These are phyloP conservation scores for Hypoxylon fuscum DNA, from an alignment of 495 filamentous ascomycete genomes.

Conservation along the genomic window DNA sequence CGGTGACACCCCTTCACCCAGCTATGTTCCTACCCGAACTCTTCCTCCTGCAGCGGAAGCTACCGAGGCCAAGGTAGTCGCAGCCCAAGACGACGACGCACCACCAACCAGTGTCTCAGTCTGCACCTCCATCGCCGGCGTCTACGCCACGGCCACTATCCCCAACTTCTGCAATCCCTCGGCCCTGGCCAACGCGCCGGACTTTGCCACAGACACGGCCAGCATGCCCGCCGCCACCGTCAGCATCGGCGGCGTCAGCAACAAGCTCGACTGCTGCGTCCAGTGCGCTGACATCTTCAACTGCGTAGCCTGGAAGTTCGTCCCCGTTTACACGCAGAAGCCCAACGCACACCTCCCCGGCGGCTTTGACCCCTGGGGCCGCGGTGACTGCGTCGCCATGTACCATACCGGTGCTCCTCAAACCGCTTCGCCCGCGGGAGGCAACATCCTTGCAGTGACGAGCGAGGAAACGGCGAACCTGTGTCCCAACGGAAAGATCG, in stretches of 20 bases:
- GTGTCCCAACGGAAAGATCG: conserved; percentile 41
- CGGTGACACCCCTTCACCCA: conserved; percentile 30
- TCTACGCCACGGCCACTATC: conserved; percentile 36
- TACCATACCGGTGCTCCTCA: conserved; percentile 35
- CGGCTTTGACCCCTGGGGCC: conserved; percentile 44
- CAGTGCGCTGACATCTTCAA: conserved; percentile 43
- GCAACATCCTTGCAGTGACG: background rate
- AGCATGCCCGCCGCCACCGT: conserved; percentile 32
- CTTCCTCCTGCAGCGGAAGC: background rate
- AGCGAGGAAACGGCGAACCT: conserved; percentile 12
- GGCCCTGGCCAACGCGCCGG: conserved; percentile 36
- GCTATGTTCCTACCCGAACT: conserved; percentile 33
- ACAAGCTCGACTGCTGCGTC: conserved; percentile 45
- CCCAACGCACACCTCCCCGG: conserved; percentile 37
- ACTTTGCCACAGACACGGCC: conserved; percentile 12
- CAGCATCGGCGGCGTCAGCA: conserved; percentile 34
- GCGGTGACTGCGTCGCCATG: conserved; percentile 38
- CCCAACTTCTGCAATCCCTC: conserved; percentile 44
- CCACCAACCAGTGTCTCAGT: conserved; percentile 17
- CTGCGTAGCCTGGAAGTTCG: conserved; percentile 43
- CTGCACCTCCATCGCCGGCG: conserved; percentile 38
- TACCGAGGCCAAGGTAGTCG: conserved; percentile 2
- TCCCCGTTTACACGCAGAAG: conserved; percentile 32
- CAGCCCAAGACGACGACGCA: background rate
- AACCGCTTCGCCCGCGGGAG: background rate